Percentiles rank a stretch among this genome's conserved stretches.
Evolutionary conservation across 768 basidiomycete genomes (phyloP).

Genomic region (Boletus subparvulus): DNA sequence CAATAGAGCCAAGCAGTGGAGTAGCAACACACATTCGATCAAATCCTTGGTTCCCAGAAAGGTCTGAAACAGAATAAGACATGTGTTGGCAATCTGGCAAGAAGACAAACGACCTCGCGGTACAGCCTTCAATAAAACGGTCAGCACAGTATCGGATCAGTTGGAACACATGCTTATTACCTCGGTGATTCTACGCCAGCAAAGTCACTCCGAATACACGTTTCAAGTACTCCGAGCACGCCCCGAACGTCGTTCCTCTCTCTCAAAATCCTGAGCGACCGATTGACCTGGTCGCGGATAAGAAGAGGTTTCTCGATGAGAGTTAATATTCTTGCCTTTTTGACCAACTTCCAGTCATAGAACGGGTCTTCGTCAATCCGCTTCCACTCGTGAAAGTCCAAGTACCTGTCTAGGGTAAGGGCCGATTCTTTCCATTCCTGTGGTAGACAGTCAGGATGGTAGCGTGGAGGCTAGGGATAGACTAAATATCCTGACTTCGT

Average conservation of each 20-base stretch:
- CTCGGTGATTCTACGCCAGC: conserved; percentile 87
- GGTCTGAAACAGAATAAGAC: conserved; percentile 51
- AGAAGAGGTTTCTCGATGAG: background rate
- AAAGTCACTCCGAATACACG: conserved; percentile 89
- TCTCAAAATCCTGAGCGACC: conserved; percentile 68
- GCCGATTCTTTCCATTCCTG: conserved; percentile 91
- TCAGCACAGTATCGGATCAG: conserved; percentile 2
- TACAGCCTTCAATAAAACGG: conserved; percentile 59
- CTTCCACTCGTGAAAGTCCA: conserved; percentile 92
- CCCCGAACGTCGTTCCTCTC: conserved; percentile 81
- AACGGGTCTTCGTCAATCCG: conserved; percentile 80
- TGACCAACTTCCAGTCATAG: conserved; percentile 88
- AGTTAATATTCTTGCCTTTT: conserved; percentile 48
- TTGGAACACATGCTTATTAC: conserved; percentile 32
- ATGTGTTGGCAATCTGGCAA: background rate
- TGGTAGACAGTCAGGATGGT: background rate
- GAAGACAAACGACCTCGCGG: conserved; percentile 59
- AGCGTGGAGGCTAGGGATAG: background rate
- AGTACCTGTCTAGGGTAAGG: conserved; percentile 69
- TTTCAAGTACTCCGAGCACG: conserved; percentile 86
- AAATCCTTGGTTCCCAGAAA: conserved; percentile 89
- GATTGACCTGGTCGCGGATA: conserved; percentile 53
- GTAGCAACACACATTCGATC: conserved; percentile 65
- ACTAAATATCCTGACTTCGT: conserved; percentile 49
- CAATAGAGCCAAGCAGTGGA: background rate